A percentile compares a stretch with the other conserved stretches of the same genome.
These are phyloP conservation scores for Populus simonii DNA, from an alignment of 345 rosid species.

Conservation along the genomic window DNA sequence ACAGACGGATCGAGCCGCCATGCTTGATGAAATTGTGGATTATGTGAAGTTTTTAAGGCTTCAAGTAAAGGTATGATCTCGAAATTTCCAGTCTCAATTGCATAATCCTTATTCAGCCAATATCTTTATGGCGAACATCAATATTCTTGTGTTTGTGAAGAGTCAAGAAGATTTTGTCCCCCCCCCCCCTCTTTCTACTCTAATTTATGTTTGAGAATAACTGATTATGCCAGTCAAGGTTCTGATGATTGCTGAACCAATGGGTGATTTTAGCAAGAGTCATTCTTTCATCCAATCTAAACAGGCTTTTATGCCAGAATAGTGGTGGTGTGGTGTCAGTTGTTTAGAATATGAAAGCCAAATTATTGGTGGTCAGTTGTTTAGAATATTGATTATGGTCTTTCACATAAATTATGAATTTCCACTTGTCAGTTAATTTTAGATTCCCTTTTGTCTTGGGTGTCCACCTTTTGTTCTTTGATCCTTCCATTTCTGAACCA, in stretches of 20 bases:
- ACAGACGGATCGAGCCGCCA: constrained; percentile 93
- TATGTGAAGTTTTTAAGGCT: constrained; percentile 98
- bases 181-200: neutral
- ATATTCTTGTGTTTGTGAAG: neutral
- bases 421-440: neutral
- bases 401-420: neutral
- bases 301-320: constrained; percentile 5
- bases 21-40: constrained; percentile 99
- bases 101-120: neutral
- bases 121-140: neutral
- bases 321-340: neutral
- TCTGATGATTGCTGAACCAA: constrained; percentile 5
- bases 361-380: constrained; percentile 1
- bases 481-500: neutral
- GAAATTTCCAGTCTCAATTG: neutral
- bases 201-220: neutral
- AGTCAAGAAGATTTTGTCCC: neutral
- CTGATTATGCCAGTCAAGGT: neutral
- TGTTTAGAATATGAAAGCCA: neutral
- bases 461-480: neutral
- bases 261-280: neutral
- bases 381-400: neutral
- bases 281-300: constrained; percentile 4
- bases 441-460: neutral
- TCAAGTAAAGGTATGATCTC: constrained; percentile 79